Conservation (phyloP, 371 early-diverging fungal genomes). For the Rhizomucor miehei region DNA sequence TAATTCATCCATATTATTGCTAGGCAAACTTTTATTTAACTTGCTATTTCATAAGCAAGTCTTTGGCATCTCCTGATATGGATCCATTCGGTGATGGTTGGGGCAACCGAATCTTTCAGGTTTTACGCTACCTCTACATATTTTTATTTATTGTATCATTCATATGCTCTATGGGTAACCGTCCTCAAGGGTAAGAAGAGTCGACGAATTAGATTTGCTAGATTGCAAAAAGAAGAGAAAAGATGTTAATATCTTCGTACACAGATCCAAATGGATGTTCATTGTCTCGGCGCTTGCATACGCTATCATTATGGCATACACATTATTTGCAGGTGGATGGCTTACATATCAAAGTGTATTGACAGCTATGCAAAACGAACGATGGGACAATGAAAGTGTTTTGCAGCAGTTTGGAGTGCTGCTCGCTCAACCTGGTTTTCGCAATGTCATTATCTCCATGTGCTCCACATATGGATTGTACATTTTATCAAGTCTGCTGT, state of each 20-base stretch:
- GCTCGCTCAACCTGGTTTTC: slow-evolving; percentile 44
- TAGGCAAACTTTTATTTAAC: slow-evolving; percentile 83
- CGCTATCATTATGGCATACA: slow-evolving; percentile 44
- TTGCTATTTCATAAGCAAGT: slow-evolving; percentile 78
- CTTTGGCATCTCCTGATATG: slow-evolving; percentile 44
- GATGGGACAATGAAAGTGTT: slow-evolving; percentile 28
- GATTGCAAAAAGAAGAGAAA: too few relatives aligned
- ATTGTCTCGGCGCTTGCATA: slow-evolving; percentile 35
- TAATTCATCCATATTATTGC: not conserved
- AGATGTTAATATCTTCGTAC: not conserved
- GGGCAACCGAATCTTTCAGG: slow-evolving; percentile 59
- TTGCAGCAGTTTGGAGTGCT: slow-evolving; percentile 24
- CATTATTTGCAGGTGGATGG: slow-evolving; percentile 45
- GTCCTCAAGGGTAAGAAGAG: slow-evolving; percentile 79
- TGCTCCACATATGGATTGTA: slow-evolving; percentile 67
- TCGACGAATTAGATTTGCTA: too few relatives aligned
- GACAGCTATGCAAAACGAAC: slow-evolving; percentile 20
- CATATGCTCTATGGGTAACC: slow-evolving; percentile 88
- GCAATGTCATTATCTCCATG: slow-evolving; percentile 56
- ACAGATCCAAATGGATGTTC: slow-evolving; percentile 40
- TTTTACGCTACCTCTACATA: slow-evolving; percentile 70
- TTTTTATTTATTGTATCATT: slow-evolving; percentile 75
- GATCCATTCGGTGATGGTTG: slow-evolving; percentile 71
- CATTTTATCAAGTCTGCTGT: slow-evolving; percentile 56
- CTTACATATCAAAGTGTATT: slow-evolving; percentile 47